These are phyloP conservation scores for Candida endomychidarum DNA, from an alignment of 805 yeast species.

Conservation along the genomic window DNA sequence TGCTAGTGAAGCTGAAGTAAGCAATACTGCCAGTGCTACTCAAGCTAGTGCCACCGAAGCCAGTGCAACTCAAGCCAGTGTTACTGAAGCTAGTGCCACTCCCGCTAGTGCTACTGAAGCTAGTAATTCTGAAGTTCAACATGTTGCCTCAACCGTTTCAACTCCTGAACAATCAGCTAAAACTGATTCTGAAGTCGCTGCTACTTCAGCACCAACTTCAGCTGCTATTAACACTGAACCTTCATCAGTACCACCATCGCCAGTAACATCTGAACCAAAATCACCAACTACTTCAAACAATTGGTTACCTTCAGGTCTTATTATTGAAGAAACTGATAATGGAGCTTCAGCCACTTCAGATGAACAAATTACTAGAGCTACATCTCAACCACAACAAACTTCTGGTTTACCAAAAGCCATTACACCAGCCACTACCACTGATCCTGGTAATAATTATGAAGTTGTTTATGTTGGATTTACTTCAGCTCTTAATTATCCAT, in stretches of 20 bases:
- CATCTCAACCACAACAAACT: conserved; percentile 28
- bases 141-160: conserved; percentile 7
- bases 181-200: conserved; percentile 14
- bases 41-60: conserved; percentile 6
- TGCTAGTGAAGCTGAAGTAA: not conserved
- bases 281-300: conserved; percentile 16
- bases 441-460: conserved; percentile 46
- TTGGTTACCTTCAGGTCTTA: conserved; percentile 39
- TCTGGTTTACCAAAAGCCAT: conserved; percentile 74
- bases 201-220: conserved; percentile 12
- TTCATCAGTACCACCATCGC: conserved; percentile 10
- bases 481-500: conserved; percentile 76
- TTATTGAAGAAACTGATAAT: conserved; percentile 23
- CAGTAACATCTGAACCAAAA: conserved; percentile 10
- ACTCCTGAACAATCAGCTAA: conserved; percentile 7
- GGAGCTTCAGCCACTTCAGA: conserved; percentile 26
- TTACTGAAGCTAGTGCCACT: not conserved
- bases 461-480: conserved; percentile 78
- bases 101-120: conserved; percentile 8
- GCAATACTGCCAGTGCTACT: not conserved
- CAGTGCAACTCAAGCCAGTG: conserved; percentile 3
- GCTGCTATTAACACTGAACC: conserved; percentile 11
- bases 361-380: conserved; percentile 33
- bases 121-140: conserved; percentile 1
- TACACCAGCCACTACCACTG: conserved; percentile 58